Conservation (phyloP, 371 early-diverging fungal genomes). For the Mucor lusitanicus region DNA sequence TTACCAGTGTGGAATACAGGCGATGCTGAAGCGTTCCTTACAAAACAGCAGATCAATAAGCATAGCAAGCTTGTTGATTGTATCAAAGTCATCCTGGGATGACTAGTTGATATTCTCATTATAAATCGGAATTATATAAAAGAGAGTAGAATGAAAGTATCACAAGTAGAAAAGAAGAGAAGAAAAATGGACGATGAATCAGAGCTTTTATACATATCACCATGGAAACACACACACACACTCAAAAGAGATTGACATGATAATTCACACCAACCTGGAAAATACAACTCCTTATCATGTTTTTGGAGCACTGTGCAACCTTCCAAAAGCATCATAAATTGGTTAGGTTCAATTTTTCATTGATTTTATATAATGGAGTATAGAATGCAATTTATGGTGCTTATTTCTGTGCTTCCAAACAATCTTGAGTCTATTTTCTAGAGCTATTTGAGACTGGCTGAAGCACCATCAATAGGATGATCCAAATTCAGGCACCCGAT, state of each 20-base stretch:
- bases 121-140: background rate
- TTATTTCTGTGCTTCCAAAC: background rate
- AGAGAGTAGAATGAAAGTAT: background rate
- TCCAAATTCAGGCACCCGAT: background rate
- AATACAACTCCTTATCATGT: background rate
- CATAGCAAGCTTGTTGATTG: background rate
- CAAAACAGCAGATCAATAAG: background rate
- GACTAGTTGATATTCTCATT: background rate
- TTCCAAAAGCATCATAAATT: background rate
- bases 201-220: too few relatives aligned
- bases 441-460: too few relatives aligned
- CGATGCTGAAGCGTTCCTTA: background rate
- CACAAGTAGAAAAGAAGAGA: background rate
- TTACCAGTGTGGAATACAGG: conserved; percentile 15
- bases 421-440: background rate
- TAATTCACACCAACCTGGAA: background rate
- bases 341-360: background rate
- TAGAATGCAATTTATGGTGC: background rate
- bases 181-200: background rate
- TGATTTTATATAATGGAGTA: background rate
- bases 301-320: background rate
- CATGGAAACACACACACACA: too few relatives aligned
- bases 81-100: background rate
- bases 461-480: background rate
- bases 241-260: background rate